Base-by-base conservation (phyloP, 2,329 filamentous ascomycete species). In the Colletotrichum limetticola region DNA sequence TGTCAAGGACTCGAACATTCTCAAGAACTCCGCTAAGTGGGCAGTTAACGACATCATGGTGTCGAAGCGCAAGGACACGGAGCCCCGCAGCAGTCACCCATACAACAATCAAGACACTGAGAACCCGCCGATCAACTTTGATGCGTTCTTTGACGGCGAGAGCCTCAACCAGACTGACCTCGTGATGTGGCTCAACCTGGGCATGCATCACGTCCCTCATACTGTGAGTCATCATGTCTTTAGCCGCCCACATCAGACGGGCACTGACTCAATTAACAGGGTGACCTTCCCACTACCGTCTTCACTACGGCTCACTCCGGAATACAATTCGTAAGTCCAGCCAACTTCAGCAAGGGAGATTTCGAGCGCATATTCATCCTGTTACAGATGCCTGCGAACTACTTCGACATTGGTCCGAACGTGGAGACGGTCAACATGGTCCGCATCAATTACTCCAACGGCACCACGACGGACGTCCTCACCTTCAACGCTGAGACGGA, bases 181-280 rank as follows among this genome's bases (percentile, higher is more conserved):
- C 12, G 87, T 89, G 3, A 66, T 90, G 14, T 90, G 86, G 84
- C 82, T 90, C 71, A 90, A 84, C 73, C 75, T 84, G 8, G 89
- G 89, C 19, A 90, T 88, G 85, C 88, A 91, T 76, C 89, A 91
- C 76, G 79, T 89, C n/a, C 86, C 88, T 11, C 85, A 88, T 75
- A 86, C 87, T 1, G 84, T 75, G 56, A 63, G 68, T 66, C 52
- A 37, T 42, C n/a, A n/a, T 32, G 5, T 22, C 4, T n/a, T 16
- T 9, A 30, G 12, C 19, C 19, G 19, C 19, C 7, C n/a, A 19
- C n/a, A 53, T 14, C 5, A 11, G 5, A 22, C 9, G 3, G 6
- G 24, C 26, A 3, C 22, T 57, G 7, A 58, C 56, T 46, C 12
- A 7, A 16, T 12, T 14, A 3, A 26, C 9, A 70, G 69, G 71